Evolutionary conservation across 1,139 yeast genomes (phyloP).

Genomic region (Zygosaccharomyces pseudobailii): DNA sequence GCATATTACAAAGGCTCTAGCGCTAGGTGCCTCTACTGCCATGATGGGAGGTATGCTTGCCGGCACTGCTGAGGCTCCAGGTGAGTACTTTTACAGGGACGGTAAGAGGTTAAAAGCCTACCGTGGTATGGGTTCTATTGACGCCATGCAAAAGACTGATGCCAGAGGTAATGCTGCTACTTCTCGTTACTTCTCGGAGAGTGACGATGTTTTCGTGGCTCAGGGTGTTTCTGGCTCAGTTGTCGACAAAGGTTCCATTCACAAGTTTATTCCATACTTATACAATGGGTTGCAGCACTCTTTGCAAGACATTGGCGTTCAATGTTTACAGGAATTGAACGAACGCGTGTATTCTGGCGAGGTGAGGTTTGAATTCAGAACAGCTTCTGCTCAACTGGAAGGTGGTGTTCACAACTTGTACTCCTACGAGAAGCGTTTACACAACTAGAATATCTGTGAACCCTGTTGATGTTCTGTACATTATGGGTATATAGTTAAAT

Average conservation of each 20-base stretch:
- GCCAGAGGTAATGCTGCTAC: slow-evolving; percentile 93
- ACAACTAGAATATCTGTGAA: slow-evolving; percentile 48
- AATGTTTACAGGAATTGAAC: slow-evolving; percentile 61
- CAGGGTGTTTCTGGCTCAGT: slow-evolving; percentile 99
- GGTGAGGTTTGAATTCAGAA: slow-evolving; percentile 94
- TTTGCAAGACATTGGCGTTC: slow-evolving; percentile 94
- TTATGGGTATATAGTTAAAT: not conserved
- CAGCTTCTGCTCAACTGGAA: slow-evolving; percentile 97
- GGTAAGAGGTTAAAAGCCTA: slow-evolving; percentile 96
- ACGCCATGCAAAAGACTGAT: slow-evolving; percentile 94
- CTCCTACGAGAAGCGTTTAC: slow-evolving; percentile 95
- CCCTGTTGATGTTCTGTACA: not conserved
- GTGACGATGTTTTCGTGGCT: slow-evolving; percentile 93
- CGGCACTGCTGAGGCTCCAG: slow-evolving; percentile 98
- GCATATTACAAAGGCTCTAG: slow-evolving; percentile 93
- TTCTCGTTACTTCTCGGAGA: slow-evolving; percentile 94
- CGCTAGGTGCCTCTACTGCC: slow-evolving; percentile 94
- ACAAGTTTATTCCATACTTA: slow-evolving; percentile 90
- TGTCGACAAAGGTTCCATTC: slow-evolving; percentile 92
- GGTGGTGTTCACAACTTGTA: slow-evolving; percentile 97
- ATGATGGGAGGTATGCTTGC: slow-evolving; percentile 99
- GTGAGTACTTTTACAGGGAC: slow-evolving; percentile 94
- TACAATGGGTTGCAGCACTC: slow-evolving; percentile 97
- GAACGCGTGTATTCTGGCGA: slow-evolving; percentile 58
- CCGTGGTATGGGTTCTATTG: slow-evolving; percentile 99